phyloP scores from a whole-genome alignment of 352 stramenopile genomes.

The Pythium aristosporum region DNA sequence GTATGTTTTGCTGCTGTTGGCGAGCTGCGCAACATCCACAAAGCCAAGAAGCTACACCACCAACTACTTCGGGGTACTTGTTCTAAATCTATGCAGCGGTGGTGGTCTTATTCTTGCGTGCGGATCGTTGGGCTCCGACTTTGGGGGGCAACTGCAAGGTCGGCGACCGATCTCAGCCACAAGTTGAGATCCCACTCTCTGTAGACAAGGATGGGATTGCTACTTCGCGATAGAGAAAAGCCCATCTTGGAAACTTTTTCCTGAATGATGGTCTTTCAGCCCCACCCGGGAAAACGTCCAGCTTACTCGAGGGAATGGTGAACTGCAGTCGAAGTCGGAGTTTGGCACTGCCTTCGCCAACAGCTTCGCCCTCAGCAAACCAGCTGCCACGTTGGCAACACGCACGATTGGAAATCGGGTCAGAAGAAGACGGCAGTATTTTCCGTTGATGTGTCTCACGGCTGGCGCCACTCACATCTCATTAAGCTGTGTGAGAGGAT shows the following conservation, averaged over 20 bases:
- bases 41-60: too few species aligned
- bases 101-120: too few species aligned
- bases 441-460: constrained; percentile 17
- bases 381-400: constrained; percentile 17
- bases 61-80: too few species aligned
- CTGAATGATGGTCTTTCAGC: constrained; percentile 8
- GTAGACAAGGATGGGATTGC: constrained; percentile 20
- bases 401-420: constrained; percentile 12
- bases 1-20: neutral
- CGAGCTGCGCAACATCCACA: too few species aligned
- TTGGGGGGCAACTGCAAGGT: constrained; percentile 18
- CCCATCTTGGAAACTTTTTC: neutral
- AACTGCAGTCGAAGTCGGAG: too few species aligned
- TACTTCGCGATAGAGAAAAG: constrained; percentile 19
- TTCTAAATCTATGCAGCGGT: too few species aligned
- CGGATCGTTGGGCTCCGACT: neutral
- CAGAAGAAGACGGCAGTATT: constrained; percentile 14
- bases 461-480: neutral
- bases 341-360: neutral
- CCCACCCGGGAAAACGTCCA: constrained; percentile 4
- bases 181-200: constrained; percentile 33
- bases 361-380: neutral
- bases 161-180: constrained; percentile 21
- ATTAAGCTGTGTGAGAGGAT: too few species aligned
- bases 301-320: neutral